These are phyloP conservation scores for Panicum hallii DNA, from an alignment of 202 grass and related monocot genomes.

Conservation along the genomic window DNA sequence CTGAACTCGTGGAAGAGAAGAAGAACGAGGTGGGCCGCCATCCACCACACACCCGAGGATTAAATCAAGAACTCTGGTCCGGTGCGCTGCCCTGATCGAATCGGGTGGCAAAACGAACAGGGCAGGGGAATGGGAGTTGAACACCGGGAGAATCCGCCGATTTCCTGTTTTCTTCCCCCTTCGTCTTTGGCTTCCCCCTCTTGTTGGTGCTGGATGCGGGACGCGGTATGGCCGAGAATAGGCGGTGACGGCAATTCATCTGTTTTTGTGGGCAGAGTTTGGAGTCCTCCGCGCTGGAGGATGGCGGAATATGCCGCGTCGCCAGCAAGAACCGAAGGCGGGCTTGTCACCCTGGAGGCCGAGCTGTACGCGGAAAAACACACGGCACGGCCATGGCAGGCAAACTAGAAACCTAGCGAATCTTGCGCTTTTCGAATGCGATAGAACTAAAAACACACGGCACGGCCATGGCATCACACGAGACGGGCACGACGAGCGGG, in stretches of 20 bases:
- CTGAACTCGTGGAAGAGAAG: neutral
- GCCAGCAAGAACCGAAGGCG: neutral
- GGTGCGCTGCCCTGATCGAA: neutral
- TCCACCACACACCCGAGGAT: slow-evolving; percentile 16
- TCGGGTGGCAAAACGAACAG: slow-evolving; percentile 19
- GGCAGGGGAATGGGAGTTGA: neutral
- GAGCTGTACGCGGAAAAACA: too few relatives aligned
- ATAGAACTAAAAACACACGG: too few relatives aligned
- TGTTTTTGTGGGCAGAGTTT: slow-evolving; percentile 4
- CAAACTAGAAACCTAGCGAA: too few relatives aligned
- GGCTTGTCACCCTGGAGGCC: too few relatives aligned
- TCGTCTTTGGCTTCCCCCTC: neutral
- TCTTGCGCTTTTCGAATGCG: too few relatives aligned
- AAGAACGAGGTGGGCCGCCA: slow-evolving; percentile 34
- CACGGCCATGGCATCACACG: too few relatives aligned
- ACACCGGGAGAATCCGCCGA: neutral
- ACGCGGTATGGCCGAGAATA: slow-evolving; percentile 39
- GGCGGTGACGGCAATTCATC: neutral
- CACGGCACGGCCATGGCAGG: too few relatives aligned
- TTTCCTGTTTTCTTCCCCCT: slow-evolving; percentile 19
- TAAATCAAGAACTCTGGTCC: neutral
- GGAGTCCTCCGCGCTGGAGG: neutral
- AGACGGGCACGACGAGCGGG: too few relatives aligned
- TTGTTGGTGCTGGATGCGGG: neutral
- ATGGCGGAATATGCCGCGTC: slow-evolving; percentile 11